Conservation (phyloP, 2,329 filamentous ascomycete genomes). For the Arthrobotrys conoides region DNA sequence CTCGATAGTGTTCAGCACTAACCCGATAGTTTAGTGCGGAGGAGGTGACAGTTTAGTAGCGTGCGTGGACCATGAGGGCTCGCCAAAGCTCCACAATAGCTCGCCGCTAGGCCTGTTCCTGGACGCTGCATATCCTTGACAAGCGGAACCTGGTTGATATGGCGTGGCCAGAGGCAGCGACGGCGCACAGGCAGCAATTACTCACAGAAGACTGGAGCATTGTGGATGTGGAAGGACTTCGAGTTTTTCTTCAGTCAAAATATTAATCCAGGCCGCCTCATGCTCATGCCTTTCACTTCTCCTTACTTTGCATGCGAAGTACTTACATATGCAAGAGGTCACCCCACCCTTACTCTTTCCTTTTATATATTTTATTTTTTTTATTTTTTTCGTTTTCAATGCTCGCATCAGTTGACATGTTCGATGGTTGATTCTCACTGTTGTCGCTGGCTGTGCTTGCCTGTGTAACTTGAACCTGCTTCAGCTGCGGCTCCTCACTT, state of each 20-base stretch:
- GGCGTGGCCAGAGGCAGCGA: constrained; percentile 38
- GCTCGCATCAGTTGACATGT: constrained; percentile 5
- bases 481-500: constrained; percentile 42
- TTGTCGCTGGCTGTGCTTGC: constrained; percentile 41
- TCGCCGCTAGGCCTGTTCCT: constrained; percentile 35
- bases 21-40: constrained; percentile 10
- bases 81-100: constrained; percentile 30
- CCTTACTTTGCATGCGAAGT: constrained; percentile 1
- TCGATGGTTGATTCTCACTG: constrained; percentile 21
- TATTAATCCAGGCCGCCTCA: constrained; percentile 43
- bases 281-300: constrained; percentile 9
- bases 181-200: constrained; percentile 29
- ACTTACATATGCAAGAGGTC: constrained; percentile 28
- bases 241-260: constrained; percentile 34
- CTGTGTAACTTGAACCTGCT: constrained; percentile 50
- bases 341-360: constrained; percentile 20
- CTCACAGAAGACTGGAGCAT: too few relatives aligned
- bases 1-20: constrained; percentile 31
- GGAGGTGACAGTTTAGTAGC: constrained; percentile 19
- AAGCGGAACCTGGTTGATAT: constrained; percentile 55
- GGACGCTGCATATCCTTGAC: constrained; percentile 39
- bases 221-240: too few relatives aligned
- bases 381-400: constrained; percentile 8
- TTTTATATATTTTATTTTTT: constrained; percentile 15
- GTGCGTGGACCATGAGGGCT: constrained; percentile 5